Evolutionary conservation across 345 rosid genomes (phyloP).

Genomic region (Viola odorata): DNA sequence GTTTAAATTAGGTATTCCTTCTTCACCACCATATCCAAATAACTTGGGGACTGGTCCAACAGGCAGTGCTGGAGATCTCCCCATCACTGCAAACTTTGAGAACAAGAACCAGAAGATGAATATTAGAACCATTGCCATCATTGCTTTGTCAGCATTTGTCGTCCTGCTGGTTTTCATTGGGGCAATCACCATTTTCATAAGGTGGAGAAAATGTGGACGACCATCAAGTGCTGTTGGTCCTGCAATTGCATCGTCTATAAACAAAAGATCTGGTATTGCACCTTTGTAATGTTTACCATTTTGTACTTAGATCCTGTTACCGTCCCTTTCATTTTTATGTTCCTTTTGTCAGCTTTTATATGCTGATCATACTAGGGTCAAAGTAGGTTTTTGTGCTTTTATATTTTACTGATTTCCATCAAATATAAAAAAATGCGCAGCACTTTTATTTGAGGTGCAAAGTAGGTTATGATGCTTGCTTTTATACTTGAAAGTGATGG

Average conservation of each 20-base stretch:
- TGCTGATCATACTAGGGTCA: not conserved
- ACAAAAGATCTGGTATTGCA: slow-evolving; percentile 74
- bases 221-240: slow-evolving; percentile 91
- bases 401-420: too few relatives aligned
- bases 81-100: slow-evolving; percentile 54
- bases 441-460: too few relatives aligned
- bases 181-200: slow-evolving; percentile 53
- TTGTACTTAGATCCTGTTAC: too few relatives aligned
- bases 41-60: slow-evolving; percentile 55
- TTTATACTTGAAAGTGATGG: too few relatives aligned
- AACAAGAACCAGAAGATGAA: slow-evolving; percentile 68
- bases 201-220: slow-evolving; percentile 75
- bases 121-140: slow-evolving; percentile 57
- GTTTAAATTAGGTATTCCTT: slow-evolving; percentile 61
- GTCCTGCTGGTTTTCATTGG: slow-evolving; percentile 67
- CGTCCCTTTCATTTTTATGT: not conserved
- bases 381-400: not conserved
- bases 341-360: not conserved
- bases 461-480: too few relatives aligned
- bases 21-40: slow-evolving; percentile 64
- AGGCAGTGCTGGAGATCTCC: slow-evolving; percentile 66
- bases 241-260: slow-evolving; percentile 50
- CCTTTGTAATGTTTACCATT: too few relatives aligned
- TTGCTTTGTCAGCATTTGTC: slow-evolving; percentile 77
- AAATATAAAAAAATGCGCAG: too few relatives aligned